These are phyloP conservation scores for Podila clonocystis DNA, from an alignment of 192 early-diverging fungal species.

Conservation along the genomic window DNA sequence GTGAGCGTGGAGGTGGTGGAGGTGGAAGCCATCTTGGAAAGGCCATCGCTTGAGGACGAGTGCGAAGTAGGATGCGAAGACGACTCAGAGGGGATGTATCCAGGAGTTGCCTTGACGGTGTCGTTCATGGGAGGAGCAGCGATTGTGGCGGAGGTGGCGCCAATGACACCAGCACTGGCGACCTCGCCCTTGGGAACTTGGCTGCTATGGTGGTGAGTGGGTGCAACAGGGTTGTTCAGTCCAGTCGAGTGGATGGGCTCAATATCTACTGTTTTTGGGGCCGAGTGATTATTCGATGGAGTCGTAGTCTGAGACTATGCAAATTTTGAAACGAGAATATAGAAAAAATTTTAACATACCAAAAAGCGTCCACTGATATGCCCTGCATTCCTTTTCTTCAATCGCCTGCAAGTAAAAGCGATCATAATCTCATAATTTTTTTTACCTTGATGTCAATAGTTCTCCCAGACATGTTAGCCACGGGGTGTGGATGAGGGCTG, in stretches of 20 bases:
- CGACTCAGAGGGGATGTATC: neutral
- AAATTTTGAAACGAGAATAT: neutral
- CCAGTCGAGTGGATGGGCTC: conserved; percentile 8
- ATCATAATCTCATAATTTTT: neutral
- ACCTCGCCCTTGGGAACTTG: neutral
- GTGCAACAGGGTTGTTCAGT: neutral
- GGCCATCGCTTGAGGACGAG: neutral
- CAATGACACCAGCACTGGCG: conserved; percentile 14
- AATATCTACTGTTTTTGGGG: neutral
- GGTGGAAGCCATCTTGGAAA: neutral
- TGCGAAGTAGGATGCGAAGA: neutral
- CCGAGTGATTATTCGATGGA: too few relatives aligned
- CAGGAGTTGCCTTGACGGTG: neutral
- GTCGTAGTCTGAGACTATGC: neutral
- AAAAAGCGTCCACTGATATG: too few relatives aligned
- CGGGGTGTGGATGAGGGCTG: conserved; percentile 2
- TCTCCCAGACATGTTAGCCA: neutral
- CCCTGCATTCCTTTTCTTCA: too few relatives aligned
- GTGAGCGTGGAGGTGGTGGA: neutral
- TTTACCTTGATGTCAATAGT: neutral
- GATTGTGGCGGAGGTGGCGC: conserved; percentile 9
- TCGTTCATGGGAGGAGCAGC: conserved; percentile 24
- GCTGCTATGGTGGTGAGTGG: neutral
- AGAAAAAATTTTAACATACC: neutral
- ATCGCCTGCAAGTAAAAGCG: too few relatives aligned